A percentile compares a stretch with the other conserved stretches of the same genome.
phyloP scores from a whole-genome alignment of 805 yeast genomes.

The Nakazawaea wickerhamii region DNA sequence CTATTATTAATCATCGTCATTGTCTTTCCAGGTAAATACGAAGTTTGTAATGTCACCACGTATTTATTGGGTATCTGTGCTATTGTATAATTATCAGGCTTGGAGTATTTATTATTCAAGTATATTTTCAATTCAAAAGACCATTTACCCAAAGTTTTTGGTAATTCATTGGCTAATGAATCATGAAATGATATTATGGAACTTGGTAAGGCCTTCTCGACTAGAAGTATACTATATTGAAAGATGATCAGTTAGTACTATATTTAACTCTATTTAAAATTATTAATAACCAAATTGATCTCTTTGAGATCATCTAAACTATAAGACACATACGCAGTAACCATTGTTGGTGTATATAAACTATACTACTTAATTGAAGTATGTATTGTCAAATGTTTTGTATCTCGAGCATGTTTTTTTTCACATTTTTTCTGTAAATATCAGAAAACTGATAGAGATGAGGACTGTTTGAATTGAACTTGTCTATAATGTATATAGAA shows the following conservation, averaged over 20 bases:
- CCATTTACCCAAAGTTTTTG: conserved; percentile 61
- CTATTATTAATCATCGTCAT: conserved; percentile 44
- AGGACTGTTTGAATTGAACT: too few relatives aligned
- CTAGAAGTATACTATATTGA: conserved; percentile 30
- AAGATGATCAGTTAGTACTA: background rate
- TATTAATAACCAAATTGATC: background rate
- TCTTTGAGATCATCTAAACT: too few relatives aligned
- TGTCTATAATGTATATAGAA: too few relatives aligned
- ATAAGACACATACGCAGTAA: conserved; percentile 11
- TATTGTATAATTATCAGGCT: conserved; percentile 31
- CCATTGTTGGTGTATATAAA: conserved; percentile 5
- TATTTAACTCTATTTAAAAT: background rate
- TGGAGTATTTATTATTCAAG: conserved; percentile 52
- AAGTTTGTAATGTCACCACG: conserved; percentile 44
- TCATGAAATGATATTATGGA: conserved; percentile 69
- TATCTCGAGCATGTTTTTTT: background rate
- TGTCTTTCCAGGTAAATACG: conserved; percentile 42
- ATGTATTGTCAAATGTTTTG: background rate
- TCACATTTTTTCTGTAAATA: background rate
- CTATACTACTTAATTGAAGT: too few relatives aligned
- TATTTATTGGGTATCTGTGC: conserved; percentile 37
- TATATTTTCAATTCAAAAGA: conserved; percentile 61
- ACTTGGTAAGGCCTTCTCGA: conserved; percentile 45
- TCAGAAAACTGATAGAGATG: too few relatives aligned
- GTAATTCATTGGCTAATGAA: conserved; percentile 60